Evolutionary conservation across 129 eudicot species (phyloP).

Genomic region (Flaveria ramosissima): DNA sequence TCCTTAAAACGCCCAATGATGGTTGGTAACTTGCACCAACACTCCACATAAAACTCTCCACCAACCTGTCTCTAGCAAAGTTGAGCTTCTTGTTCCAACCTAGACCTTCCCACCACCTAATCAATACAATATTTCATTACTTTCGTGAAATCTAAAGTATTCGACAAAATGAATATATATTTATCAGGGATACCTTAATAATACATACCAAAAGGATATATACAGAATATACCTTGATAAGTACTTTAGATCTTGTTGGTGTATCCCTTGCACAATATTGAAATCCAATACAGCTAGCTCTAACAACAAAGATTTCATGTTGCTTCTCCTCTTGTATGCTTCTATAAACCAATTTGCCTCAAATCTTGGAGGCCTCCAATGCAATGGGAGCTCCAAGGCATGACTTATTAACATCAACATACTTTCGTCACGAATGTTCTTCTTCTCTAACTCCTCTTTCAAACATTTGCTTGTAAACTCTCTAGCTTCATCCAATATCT

Average conservation of each 20-base stretch:
- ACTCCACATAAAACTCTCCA: slow-evolving; percentile 10
- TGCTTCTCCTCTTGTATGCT: slow-evolving; percentile 17
- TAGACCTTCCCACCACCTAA: slow-evolving; percentile 12
- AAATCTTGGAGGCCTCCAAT: slow-evolving; percentile 21
- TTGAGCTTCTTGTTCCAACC: slow-evolving; percentile 5
- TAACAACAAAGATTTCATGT: slow-evolving; percentile 25
- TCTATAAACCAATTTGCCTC: slow-evolving; percentile 37
- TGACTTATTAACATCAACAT: slow-evolving; percentile 27
- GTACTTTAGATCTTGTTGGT: slow-evolving; percentile 32
- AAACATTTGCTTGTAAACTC: slow-evolving; percentile 33
- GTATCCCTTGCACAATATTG: slow-evolving; percentile 36
- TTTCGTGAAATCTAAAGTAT: not conserved
- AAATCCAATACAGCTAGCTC: slow-evolving; percentile 36
- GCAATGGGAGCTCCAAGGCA: slow-evolving; percentile 35
- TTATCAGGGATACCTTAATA: not conserved
- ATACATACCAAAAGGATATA: not conserved
- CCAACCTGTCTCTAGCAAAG: slow-evolving; percentile 9
- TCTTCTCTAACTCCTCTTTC: not conserved
- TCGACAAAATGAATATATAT: not conserved
- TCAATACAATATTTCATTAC: not conserved
- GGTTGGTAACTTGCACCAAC: not conserved
- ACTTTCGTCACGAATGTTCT: not conserved
- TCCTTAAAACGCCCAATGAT: not conserved
- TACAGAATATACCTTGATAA: slow-evolving; percentile 26
- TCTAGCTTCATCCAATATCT: slow-evolving; percentile 35